Conservation (phyloP, 2,329 filamentous ascomycete genomes). For the Aplosporella prunicola region DNA sequence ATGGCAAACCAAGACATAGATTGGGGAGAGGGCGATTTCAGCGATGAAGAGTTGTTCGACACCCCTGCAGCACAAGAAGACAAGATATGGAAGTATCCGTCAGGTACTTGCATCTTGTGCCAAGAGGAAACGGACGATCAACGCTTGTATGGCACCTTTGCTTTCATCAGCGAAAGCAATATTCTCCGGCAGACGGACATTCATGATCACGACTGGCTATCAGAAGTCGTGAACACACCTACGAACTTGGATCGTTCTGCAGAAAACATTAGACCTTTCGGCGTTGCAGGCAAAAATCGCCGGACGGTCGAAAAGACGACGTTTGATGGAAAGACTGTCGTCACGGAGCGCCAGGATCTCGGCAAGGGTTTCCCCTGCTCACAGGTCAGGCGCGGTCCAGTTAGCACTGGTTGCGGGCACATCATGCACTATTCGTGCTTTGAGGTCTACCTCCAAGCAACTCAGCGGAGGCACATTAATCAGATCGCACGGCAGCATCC, state of each 20-base stretch:
- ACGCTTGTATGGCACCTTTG: constrained; percentile 85
- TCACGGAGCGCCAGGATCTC: constrained; percentile 68
- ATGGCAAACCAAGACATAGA: constrained; percentile 81
- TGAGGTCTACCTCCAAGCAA: constrained; percentile 80
- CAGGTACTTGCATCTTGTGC: constrained; percentile 88
- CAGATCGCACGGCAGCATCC: constrained; percentile 94
- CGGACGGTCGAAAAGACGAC: constrained; percentile 67
- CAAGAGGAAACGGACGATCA: constrained; percentile 92
- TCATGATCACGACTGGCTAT: constrained; percentile 70
- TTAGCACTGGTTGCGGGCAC: constrained; percentile 87
- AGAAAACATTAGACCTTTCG: constrained; percentile 77
- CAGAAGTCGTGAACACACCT: constrained; percentile 72
- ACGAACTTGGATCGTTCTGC: constrained; percentile 75
- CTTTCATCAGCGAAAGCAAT: constrained; percentile 74
- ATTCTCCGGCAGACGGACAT: constrained; percentile 82
- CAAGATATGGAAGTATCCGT: constrained; percentile 81
- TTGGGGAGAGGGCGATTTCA: constrained; percentile 77
- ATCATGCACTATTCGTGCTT: constrained; percentile 99
- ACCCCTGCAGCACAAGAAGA: constrained; percentile 54
- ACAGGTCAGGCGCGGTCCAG: constrained; percentile 60
- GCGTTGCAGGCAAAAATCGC: constrained; percentile 79
- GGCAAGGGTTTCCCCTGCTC: constrained; percentile 78
- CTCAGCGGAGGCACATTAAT: constrained; percentile 70
- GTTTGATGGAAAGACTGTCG: constrained; percentile 59
- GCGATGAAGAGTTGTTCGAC: constrained; percentile 57